Evolutionary conservation across 306 rosid genomes (phyloP).

Genomic region (Corylus heterophylla): DNA sequence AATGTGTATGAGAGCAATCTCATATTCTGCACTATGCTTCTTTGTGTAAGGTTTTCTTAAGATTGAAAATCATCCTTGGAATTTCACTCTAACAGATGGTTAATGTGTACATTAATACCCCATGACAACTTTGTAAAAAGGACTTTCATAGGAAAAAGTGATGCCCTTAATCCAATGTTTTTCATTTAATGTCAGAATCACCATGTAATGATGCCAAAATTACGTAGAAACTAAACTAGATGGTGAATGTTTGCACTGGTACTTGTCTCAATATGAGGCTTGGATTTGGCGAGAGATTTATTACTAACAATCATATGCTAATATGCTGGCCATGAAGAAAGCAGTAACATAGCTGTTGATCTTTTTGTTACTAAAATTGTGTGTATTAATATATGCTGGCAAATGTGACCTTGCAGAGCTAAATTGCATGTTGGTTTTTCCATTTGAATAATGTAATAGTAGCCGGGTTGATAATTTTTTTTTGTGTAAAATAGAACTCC

Average conservation of each 20-base stretch:
- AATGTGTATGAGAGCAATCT: not conserved
- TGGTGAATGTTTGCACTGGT: not conserved
- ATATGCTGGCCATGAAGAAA: not conserved
- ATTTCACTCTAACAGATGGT: not conserved
- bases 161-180: not conserved
- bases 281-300: not conserved
- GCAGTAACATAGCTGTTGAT: not conserved
- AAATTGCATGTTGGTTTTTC: conserved; percentile 7
- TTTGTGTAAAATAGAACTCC: not conserved
- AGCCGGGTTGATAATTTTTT: not conserved
- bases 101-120: not conserved
- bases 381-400: not conserved
- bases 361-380: not conserved
- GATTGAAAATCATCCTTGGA: not conserved
- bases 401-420: not conserved
- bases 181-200: not conserved
- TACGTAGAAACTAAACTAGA: not conserved
- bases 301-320: not conserved
- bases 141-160: not conserved
- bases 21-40: not conserved
- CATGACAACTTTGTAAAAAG: not conserved
- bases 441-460: not conserved
- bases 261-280: not conserved
- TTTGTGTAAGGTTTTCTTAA: not conserved
- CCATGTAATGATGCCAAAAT: no score